phyloP scores from a whole-genome alignment of 371 early-diverging fungal genomes.

The Coemansia sp. region DNA sequence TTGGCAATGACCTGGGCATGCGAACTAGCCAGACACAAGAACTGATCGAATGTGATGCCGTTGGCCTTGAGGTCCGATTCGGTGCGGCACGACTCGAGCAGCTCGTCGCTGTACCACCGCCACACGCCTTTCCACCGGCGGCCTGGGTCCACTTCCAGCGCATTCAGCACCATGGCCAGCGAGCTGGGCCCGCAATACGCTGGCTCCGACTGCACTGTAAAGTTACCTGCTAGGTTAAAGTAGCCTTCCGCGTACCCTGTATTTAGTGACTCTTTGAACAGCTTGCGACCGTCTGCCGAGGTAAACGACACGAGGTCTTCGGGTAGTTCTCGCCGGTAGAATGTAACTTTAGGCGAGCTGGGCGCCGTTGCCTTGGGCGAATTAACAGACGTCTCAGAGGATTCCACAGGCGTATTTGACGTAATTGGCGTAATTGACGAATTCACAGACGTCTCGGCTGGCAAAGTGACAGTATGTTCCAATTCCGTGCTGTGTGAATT shows the following conservation, averaged over 20 bases:
- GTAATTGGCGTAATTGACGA: too few relatives aligned
- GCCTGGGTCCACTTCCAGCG: conserved; percentile 85
- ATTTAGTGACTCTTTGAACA: conserved; percentile 76
- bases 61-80: conserved; percentile 74
- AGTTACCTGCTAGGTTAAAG: conserved; percentile 82
- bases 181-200: conserved; percentile 73
- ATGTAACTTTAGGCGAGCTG: conserved; percentile 46
- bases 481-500: not conserved
- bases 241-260: conserved; percentile 81
- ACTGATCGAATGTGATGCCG: conserved; percentile 87
- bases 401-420: too few relatives aligned
- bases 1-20: conserved; percentile 78
- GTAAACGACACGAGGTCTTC: conserved; percentile 72
- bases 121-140: conserved; percentile 90
- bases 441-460: too few relatives aligned
- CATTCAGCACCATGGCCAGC: conserved; percentile 90
- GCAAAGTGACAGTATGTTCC: too few relatives aligned
- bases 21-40: conserved; percentile 81
- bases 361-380: not conserved
- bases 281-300: conserved; percentile 69
- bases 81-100: conserved; percentile 80
- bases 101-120: conserved; percentile 88
- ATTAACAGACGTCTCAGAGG: too few relatives aligned
- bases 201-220: conserved; percentile 88
- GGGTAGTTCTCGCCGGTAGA: conserved; percentile 77